Conservation (phyloP, 768 basidiomycete genomes). For the Auricularia sp. region DNA sequence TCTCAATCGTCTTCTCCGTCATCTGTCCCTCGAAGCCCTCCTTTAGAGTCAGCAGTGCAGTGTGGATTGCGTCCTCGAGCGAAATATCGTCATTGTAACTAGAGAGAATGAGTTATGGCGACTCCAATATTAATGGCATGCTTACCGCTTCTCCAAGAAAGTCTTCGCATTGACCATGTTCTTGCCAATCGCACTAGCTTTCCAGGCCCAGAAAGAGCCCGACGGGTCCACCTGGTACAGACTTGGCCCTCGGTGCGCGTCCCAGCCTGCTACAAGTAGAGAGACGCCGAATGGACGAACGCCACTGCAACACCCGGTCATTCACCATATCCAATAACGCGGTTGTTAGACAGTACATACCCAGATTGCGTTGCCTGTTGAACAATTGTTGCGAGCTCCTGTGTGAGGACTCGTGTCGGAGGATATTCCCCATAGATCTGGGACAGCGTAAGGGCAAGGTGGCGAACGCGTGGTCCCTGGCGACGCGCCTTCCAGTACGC, state of each 20-base stretch:
- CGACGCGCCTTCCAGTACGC: constrained; percentile 79
- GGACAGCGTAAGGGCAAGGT: neutral
- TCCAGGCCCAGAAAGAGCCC: constrained; percentile 99
- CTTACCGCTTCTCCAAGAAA: constrained; percentile 93
- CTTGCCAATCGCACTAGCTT: constrained; percentile 98
- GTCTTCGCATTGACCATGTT: constrained; percentile 99
- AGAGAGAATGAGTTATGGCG: constrained; percentile 11
- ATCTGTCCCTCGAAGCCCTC: constrained; percentile 99
- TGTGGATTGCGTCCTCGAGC: constrained; percentile 97
- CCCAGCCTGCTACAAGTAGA: constrained; percentile 94
- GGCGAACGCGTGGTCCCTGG: neutral
- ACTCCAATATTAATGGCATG: constrained; percentile 13
- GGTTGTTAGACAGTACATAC: constrained; percentile 37
- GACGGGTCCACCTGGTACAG: constrained; percentile 99
- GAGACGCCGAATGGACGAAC: constrained; percentile 99
- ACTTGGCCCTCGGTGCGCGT: constrained; percentile 86
- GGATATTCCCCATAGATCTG: constrained; percentile 92
- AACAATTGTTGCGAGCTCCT: constrained; percentile 97
- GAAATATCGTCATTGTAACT: constrained; percentile 99
- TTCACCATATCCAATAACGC: constrained; percentile 16
- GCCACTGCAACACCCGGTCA: constrained; percentile 48
- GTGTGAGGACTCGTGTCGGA: constrained; percentile 88
- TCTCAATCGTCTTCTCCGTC: constrained; percentile 99
- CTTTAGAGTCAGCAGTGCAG: constrained; percentile 92
- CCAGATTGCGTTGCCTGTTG: constrained; percentile 98